Base-by-base conservation (phyloP, 164 flowering plant genomes). In the Macadamia tetraphylla region DNA sequence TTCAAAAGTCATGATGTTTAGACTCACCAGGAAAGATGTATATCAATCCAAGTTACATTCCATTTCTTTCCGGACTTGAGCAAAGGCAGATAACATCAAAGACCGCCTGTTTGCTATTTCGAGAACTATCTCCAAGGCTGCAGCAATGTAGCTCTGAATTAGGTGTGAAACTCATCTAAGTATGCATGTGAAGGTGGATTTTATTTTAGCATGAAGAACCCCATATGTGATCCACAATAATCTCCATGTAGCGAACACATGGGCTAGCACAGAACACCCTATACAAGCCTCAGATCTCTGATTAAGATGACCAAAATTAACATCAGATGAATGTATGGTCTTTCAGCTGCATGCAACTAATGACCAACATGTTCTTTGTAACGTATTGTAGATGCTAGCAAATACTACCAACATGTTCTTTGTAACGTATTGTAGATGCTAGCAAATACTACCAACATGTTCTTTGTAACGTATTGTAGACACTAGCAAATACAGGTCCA, bases 61-160 rank as follows among this genome's bases (percentile, higher is more conserved):
- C 73, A 76, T 51, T 44, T 81, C 83, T 71, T 80, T 64, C 59
- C 64, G 70, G 60, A 85, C 73, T 74, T 79, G 78, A 61, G 85
- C 82, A 76, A 72, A 79, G 58, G 92, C 83, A 60, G 78, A 68
- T 52, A 86, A 70, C 80, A 89, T 76, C 31, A 76, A 67, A 9
- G 96, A 82, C 53, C 96, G 86, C 74, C 52, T 66, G 74, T 91
- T 94, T 72, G 98, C 93, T 69, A 88, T 78, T 70, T 85, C 78
- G 40, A 87, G 80, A 14, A 94, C 82, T 44, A 69, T 82, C 74
- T 89, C 94, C 68, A 91, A 63, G 23, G 92, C 98, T 89, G 90
- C 86, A 74, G 53, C 49, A 63, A 66, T 15, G 42, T 17, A 65
- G 9, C 44, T 15, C 9, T 42, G 31, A 17, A 67, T 11, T 32